Evolutionary conservation across 2,329 filamentous ascomycete genomes (phyloP).

Genomic region (Stagonosporopsis chrysanthemi): DNA sequence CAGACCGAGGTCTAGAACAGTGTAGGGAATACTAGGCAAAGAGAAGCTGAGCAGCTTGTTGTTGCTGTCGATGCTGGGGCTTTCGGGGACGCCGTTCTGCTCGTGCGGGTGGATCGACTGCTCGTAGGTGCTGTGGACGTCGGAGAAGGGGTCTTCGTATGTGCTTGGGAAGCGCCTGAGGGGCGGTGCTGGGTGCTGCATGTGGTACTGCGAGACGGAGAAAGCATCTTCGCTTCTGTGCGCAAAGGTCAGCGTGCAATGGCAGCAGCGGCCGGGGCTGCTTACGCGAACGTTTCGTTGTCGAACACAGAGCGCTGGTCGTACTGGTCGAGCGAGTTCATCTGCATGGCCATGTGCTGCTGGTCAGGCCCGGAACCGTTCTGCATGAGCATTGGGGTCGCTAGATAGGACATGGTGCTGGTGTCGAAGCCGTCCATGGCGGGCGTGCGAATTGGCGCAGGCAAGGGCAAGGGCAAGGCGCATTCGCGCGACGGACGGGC

Average conservation of each 20-base stretch:
- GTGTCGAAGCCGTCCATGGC: conserved; percentile 65
- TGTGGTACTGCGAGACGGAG: conserved; percentile 48
- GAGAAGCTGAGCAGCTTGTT: conserved; percentile 64
- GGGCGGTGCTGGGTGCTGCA: conserved; percentile 48
- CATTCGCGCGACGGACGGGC: conserved; percentile 38
- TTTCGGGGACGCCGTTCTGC: conserved; percentile 55
- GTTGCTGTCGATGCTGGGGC: conserved; percentile 68
- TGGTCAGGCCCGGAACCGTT: conserved; percentile 56
- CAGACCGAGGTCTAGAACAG: conserved; percentile 71
- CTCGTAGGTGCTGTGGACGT: conserved; percentile 59
- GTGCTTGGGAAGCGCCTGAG: conserved; percentile 60
- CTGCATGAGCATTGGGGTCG: conserved; percentile 63
- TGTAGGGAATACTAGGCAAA: conserved; percentile 59
- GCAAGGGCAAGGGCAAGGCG: conserved; percentile 25
- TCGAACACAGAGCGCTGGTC: conserved; percentile 68
- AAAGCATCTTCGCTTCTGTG: conserved; percentile 62
- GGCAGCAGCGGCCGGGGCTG: neutral
- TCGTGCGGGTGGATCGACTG: conserved; percentile 55
- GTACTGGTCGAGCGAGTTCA: conserved; percentile 61
- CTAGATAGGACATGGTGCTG: conserved; percentile 68
- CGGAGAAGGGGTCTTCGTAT: conserved; percentile 61
- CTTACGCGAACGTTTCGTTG: conserved; percentile 66
- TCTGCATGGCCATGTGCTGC: conserved; percentile 49
- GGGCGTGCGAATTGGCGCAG: conserved; percentile 19
- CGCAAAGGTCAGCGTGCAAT: conserved; percentile 37